These are phyloP conservation scores for Verruconis gallopava DNA, from an alignment of 2,329 filamentous ascomycete species.

Conservation along the genomic window DNA sequence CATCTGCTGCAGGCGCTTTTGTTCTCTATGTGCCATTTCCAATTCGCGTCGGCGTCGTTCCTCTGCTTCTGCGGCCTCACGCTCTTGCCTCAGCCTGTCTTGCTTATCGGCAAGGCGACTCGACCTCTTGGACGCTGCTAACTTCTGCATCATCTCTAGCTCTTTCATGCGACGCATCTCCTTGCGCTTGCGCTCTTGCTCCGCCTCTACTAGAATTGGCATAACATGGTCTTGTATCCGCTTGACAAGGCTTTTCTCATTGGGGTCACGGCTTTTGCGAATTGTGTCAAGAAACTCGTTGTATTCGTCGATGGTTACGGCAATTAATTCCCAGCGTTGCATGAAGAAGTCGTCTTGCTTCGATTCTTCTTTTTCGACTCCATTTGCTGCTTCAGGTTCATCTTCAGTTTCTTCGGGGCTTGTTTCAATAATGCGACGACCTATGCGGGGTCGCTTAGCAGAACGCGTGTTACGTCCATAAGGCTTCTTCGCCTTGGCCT, in stretches of 20 bases:
- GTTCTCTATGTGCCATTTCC: conserved; percentile 45
- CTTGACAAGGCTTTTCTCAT: conserved; percentile 66
- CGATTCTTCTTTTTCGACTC: conserved; percentile 23
- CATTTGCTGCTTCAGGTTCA: conserved; percentile 25
- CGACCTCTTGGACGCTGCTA: conserved; percentile 89
- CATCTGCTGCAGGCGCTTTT: conserved; percentile 49
- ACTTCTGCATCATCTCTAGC: conserved; percentile 64
- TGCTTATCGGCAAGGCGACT: conserved; percentile 73
- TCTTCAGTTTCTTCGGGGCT: conserved; percentile 24
- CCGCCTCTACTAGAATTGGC: conserved; percentile 69
- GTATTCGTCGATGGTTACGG: conserved; percentile 68
- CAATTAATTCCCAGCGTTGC: conserved; percentile 83
- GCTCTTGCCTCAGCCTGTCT: conserved; percentile 64
- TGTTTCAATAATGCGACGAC: conserved; percentile 27
- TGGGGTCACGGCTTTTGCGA: conserved; percentile 63
- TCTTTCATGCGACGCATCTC: conserved; percentile 66
- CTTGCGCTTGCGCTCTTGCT: conserved; percentile 56
- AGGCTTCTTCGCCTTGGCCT: conserved; percentile 47
- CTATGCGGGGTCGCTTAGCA: conserved; percentile 58
- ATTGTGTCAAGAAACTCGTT: conserved; percentile 57
- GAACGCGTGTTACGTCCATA: conserved; percentile 43
- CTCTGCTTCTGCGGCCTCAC: conserved; percentile 57
- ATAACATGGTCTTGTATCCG: conserved; percentile 66
- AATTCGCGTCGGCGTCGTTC: conserved; percentile 53
- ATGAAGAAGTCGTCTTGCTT: conserved; percentile 51